A percentile compares a stretch with the other conserved stretches of the same genome.
Conservation (phyloP, 257 asterid species). For the Ballota nigra region DNA sequence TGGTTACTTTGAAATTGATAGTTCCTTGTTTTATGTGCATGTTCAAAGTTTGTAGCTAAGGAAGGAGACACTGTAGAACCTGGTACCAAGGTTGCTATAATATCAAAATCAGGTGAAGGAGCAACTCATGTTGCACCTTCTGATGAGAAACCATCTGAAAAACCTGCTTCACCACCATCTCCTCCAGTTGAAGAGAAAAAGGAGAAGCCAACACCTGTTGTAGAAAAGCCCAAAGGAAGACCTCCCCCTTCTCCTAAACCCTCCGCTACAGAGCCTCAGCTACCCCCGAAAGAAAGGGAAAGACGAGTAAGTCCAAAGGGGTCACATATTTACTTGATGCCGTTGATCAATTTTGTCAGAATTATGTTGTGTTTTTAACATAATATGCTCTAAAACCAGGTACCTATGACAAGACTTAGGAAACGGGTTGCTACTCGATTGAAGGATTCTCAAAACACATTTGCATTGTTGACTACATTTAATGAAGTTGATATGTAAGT, state of each 20-base stretch:
- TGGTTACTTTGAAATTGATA: slow-evolving; percentile 15
- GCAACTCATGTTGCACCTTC: slow-evolving; percentile 78
- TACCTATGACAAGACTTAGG: slow-evolving; percentile 97
- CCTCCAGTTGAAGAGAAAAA: slow-evolving; percentile 56
- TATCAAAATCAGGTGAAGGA: slow-evolving; percentile 88
- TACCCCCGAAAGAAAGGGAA: slow-evolving; percentile 97
- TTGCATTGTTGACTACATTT: slow-evolving; percentile 92
- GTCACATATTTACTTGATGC: background rate
- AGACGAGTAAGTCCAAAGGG: slow-evolving; percentile 59
- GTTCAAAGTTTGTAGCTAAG: slow-evolving; percentile 68
- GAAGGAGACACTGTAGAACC: slow-evolving; percentile 98
- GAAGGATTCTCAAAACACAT: slow-evolving; percentile 98
- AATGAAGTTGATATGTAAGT: slow-evolving; percentile 98
- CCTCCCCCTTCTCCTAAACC: slow-evolving; percentile 56
- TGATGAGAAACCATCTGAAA: slow-evolving; percentile 72
- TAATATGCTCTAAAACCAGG: slow-evolving; percentile 44
- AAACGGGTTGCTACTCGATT: slow-evolving; percentile 89
- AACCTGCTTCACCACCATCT: slow-evolving; percentile 50
- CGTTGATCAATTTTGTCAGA: background rate
- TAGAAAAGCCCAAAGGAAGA: slow-evolving; percentile 56
- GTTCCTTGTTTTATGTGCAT: background rate
- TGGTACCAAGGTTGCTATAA: slow-evolving; percentile 83
- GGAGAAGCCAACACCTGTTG: slow-evolving; percentile 53
- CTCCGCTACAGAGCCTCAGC: slow-evolving; percentile 84
- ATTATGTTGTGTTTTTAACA: slow-evolving; percentile 1